phyloP scores from a whole-genome alignment of 2,329 filamentous ascomycete species.

The Chaetomium sp. region DNA sequence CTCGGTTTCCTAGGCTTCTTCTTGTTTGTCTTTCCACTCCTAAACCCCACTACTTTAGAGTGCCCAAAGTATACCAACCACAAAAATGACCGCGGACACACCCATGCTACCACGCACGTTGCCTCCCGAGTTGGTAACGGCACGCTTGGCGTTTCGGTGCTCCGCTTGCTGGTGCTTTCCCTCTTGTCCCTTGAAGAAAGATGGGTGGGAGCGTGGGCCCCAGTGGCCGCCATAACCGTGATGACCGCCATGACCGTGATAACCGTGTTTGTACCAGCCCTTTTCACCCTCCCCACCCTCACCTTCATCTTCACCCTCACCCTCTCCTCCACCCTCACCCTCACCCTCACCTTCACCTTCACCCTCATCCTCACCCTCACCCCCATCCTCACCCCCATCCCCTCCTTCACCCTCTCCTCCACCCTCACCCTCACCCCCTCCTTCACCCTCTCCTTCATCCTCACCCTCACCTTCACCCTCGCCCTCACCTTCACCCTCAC shows the following conservation, averaged over 20 bases:
- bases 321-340: neutral
- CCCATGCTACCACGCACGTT: neutral
- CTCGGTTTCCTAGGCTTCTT: neutral
- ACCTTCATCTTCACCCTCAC: neutral
- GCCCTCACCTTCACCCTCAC: neutral
- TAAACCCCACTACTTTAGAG: neutral
- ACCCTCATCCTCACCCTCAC: neutral
- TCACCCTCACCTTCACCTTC: neutral
- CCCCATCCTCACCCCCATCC: neutral
- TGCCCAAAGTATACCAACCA: neutral
- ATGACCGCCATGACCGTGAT: neutral
- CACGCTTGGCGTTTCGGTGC: neutral
- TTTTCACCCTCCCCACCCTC: neutral
- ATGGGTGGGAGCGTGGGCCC: neutral
- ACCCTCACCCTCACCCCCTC: neutral
- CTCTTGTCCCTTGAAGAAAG: neutral
- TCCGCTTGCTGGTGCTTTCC: neutral
- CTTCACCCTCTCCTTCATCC: neutral
- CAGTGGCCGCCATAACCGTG: neutral
- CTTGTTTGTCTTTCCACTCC: neutral
- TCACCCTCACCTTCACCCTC: constrained; percentile 9
- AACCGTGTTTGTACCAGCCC: neutral
- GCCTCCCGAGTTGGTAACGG: neutral
- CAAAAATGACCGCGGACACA: neutral
- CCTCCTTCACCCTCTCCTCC: neutral